Conservation (phyloP, 805 yeast species). For the Hanseniaspora taiwanica region DNA sequence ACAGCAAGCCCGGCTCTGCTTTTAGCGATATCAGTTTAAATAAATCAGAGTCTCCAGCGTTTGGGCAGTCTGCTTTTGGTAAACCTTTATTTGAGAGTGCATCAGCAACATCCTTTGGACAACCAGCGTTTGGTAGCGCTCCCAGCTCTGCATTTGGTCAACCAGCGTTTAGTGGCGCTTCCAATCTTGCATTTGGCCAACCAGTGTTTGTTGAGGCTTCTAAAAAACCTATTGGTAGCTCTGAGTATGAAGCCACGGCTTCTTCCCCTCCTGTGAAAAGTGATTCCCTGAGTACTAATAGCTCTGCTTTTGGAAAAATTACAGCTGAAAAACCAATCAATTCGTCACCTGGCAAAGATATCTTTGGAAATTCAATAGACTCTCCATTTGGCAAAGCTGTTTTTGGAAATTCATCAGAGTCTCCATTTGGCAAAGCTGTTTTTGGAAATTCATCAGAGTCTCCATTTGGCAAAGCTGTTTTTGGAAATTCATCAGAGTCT, state of each 20-base stretch:
- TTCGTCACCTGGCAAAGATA: not conserved
- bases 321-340: not conserved
- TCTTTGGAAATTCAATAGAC: not conserved
- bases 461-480: slow-evolving; percentile 11
- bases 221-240: slow-evolving; percentile 12
- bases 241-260: slow-evolving; percentile 5
- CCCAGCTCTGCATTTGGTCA: slow-evolving; percentile 6
- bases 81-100: slow-evolving; percentile 1
- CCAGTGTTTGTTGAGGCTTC: slow-evolving; percentile 14
- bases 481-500: slow-evolving; percentile 14
- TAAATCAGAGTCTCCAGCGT: not conserved
- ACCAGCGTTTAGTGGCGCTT: slow-evolving; percentile 9
- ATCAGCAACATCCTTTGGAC: slow-evolving; percentile 7
- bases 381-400: slow-evolving; percentile 10
- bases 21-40: not conserved
- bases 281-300: not conserved
- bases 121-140: slow-evolving; percentile 8
- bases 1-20: too few species aligned
- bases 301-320: not conserved
- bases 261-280: not conserved
- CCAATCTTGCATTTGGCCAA: slow-evolving; percentile 12
- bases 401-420: slow-evolving; percentile 9
- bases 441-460: slow-evolving; percentile 10
- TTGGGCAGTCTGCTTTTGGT: not conserved
- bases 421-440: slow-evolving; percentile 10